These are phyloP conservation scores for Paecilomyces variotii DNA, from an alignment of 2,329 filamentous ascomycete species.

Conservation along the genomic window DNA sequence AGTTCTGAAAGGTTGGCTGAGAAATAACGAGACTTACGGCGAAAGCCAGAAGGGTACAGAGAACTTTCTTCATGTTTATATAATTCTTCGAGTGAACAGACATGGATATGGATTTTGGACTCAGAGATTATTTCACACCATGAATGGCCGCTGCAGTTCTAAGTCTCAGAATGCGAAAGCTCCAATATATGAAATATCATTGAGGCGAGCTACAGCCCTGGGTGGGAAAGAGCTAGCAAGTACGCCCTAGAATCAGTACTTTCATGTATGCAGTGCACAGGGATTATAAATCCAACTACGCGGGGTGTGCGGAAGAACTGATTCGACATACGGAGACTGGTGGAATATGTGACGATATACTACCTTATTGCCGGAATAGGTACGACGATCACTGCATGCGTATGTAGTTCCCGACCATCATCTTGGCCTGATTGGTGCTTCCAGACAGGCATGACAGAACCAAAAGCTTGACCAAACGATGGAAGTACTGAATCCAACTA, in stretches of 20 bases:
- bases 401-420: background rate
- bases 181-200: background rate
- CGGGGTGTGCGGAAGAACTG: background rate
- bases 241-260: background rate
- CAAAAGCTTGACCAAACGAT: background rate
- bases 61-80: background rate
- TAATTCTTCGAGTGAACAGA: too few relatives aligned
- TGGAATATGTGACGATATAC: background rate
- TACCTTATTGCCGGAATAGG: background rate
- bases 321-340: background rate
- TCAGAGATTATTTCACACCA: too few relatives aligned
- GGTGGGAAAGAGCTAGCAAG: background rate
- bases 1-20: background rate
- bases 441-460: background rate
- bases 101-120: too few relatives aligned
- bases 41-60: background rate
- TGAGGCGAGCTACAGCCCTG: background rate
- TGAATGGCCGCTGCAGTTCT: too few relatives aligned
- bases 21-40: background rate
- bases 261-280: background rate
- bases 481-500: background rate
- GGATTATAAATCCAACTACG: background rate
- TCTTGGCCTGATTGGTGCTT: background rate
- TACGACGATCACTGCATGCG: background rate
- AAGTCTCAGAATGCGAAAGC: too few relatives aligned